Evolutionary conservation across 2,329 filamentous ascomycete species (phyloP).

Genomic region (Ophiostoma novo-ulmi): DNA sequence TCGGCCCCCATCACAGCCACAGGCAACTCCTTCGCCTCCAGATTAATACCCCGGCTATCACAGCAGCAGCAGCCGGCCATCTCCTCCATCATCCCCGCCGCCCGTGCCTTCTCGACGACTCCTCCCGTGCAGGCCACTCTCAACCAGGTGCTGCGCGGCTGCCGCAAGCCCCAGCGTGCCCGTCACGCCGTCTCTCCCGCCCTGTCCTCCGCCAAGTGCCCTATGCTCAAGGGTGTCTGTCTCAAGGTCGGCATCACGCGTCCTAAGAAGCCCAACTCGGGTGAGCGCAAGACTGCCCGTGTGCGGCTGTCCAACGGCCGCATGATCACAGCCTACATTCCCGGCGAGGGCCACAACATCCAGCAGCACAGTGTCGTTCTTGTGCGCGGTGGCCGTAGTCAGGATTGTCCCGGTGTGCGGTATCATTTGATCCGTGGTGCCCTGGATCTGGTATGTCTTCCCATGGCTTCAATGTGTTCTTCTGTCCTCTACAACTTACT

Average conservation of each 20-base stretch:
- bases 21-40: neutral
- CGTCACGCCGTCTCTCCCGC: conserved; percentile 87
- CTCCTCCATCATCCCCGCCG: conserved; percentile 30
- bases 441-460: conserved; percentile 72
- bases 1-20: conserved; percentile 22
- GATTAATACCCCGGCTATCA: conserved; percentile 31
- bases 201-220: conserved; percentile 61
- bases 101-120: conserved; percentile 39
- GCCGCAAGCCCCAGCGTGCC: conserved; percentile 70
- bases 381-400: conserved; percentile 84
- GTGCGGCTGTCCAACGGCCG: conserved; percentile 82
- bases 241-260: conserved; percentile 88
- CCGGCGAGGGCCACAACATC: conserved; percentile 96
- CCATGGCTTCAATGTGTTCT: neutral
- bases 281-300: conserved; percentile 91
- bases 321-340: conserved; percentile 88
- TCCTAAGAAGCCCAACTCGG: conserved; percentile 98
- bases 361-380: conserved; percentile 98
- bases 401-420: conserved; percentile 98
- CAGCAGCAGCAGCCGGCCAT: conserved; percentile 25
- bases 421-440: conserved; percentile 91
- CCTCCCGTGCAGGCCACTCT: conserved; percentile 57
- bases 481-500: neutral
- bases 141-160: conserved; percentile 70
- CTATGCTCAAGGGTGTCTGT: conserved; percentile 91